Base-by-base conservation (phyloP, 106 monocot genomes). In the Phalaenopsis equestris region DNA sequence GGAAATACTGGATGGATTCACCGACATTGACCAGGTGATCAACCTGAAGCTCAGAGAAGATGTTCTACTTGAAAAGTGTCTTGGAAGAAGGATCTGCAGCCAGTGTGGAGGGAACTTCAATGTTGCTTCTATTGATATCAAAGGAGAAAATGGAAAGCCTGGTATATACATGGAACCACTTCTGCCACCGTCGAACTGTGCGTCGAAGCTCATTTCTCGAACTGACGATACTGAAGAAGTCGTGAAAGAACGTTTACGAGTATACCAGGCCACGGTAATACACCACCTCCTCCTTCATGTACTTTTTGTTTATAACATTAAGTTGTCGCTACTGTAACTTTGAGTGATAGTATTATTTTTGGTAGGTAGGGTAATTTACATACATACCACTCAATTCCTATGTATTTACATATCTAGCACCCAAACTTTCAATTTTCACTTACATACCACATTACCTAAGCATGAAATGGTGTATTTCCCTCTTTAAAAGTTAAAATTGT, bases 191-290 rank as follows among this genome's bases (percentile, higher is more conserved):
- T 14, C 77, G 11, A 68, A 87, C 39, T 92, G 91, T 41, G 47
- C 73, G 3, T 84, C 89, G 41, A 95, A 95, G 75, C 92, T 95
- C 30, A 73, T 92, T 75, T 88, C 87, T 72, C 79, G 94, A 74
- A 12, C 87, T n/a, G 94, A 95, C 75, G 94, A 95, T 47, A 95
- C 90, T 41, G 94, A 92, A 87, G 83, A 95, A 55, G 94, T 95
- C 55, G 94, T 95, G 2, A 92, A 89, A 75, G 87, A 95, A 79
- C 86, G 94, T 11, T 74, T 95, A 1, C 92, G 90, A 10, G 75
- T 95, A 72, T 95, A 95, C 55, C 82, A 92, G 72, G 84, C 86
- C 8, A 81, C 79, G 94, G 94, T 93, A 88, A 0, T 49, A 30
- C 3, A 5, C 77, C 12, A 6, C 77, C 16, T 77, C 12, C 12